Conservation (phyloP, 371 early-diverging fungal genomes). For the Sporodiniella umbellata region DNA sequence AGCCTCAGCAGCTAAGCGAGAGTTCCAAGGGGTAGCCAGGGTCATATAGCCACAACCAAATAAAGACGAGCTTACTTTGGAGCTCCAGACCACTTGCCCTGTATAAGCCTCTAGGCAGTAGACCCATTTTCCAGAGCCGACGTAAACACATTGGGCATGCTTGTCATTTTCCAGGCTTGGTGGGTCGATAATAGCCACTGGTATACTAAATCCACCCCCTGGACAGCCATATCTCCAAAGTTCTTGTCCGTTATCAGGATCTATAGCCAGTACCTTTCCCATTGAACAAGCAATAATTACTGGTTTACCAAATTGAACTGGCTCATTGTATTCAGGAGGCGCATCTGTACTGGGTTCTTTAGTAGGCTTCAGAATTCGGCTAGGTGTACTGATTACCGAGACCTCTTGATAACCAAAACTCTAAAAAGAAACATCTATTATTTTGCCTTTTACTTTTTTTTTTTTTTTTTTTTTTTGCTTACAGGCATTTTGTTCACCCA, state of each 20-base stretch:
- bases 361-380: conserved; percentile 8
- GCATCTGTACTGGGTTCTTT: not conserved
- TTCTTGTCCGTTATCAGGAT: conserved; percentile 19
- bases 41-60: conserved; percentile 26
- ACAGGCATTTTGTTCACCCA: conserved; percentile 20
- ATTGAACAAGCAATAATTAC: conserved; percentile 21
- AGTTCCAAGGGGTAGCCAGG: conserved; percentile 36
- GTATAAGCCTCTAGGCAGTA: conserved; percentile 22
- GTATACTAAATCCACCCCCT: conserved; percentile 23
- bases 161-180: conserved; percentile 3
- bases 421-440: not conserved
- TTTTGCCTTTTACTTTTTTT: not conserved
- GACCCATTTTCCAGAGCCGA: conserved; percentile 26
- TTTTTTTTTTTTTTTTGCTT: conserved; percentile 1
- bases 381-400: conserved; percentile 17
- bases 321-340: conserved; percentile 5
- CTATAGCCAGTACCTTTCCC: conserved; percentile 31
- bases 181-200: conserved; percentile 24
- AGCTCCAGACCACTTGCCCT: conserved; percentile 25
- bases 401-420: conserved; percentile 21
- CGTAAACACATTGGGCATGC: conserved; percentile 11
- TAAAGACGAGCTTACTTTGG: conserved; percentile 15
- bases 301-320: not conserved
- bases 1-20: conserved; percentile 28
- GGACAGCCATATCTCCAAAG: conserved; percentile 35